Conservation (phyloP, 495 filamentous ascomycete genomes). For the Podospora pseudocomata region DNA sequence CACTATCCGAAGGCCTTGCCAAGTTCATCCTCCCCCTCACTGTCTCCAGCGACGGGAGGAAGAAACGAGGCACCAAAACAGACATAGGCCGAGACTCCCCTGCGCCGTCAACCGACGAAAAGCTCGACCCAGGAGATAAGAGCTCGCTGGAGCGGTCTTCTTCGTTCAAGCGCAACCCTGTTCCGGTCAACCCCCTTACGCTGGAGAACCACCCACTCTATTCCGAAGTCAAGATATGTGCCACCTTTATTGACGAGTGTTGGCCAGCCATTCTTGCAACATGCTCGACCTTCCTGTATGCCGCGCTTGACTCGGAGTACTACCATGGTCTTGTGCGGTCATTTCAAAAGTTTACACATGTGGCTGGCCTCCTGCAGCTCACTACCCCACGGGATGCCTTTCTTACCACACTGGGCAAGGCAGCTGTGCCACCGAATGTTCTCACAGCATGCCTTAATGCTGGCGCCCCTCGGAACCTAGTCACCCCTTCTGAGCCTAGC, state of each 20-base stretch:
- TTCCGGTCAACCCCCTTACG: conserved; percentile 76
- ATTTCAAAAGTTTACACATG: conserved; percentile 94
- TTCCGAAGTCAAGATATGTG: conserved; percentile 66
- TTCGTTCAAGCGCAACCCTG: conserved; percentile 55
- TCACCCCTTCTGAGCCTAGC: conserved; percentile 44
- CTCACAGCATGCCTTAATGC: conserved; percentile 57
- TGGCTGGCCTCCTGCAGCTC: conserved; percentile 81
- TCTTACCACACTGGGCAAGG: conserved; percentile 86
- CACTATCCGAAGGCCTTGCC: conserved; percentile 84
- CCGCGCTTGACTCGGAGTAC: conserved; percentile 87
- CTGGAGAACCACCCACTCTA: conserved; percentile 68
- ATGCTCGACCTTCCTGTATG: conserved; percentile 91
- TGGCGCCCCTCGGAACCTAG: conserved; percentile 34
- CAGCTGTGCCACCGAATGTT: conserved; percentile 77
- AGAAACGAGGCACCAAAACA: conserved; percentile 45
- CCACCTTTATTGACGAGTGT: conserved; percentile 79
- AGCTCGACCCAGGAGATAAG: conserved; percentile 33
- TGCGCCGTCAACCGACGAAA: conserved; percentile 30
- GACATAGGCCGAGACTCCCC: conserved; percentile 47
- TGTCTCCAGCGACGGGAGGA: conserved; percentile 58
- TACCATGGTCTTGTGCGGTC: conserved; percentile 90
- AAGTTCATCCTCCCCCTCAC: conserved; percentile 90
- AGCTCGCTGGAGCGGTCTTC: conserved; percentile 40
- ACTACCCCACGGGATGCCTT: conserved; percentile 89
- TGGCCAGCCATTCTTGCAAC: conserved; percentile 94